phyloP scores from a whole-genome alignment of 352 stramenopile genomes.

The Globisporangium paroecandrum region DNA sequence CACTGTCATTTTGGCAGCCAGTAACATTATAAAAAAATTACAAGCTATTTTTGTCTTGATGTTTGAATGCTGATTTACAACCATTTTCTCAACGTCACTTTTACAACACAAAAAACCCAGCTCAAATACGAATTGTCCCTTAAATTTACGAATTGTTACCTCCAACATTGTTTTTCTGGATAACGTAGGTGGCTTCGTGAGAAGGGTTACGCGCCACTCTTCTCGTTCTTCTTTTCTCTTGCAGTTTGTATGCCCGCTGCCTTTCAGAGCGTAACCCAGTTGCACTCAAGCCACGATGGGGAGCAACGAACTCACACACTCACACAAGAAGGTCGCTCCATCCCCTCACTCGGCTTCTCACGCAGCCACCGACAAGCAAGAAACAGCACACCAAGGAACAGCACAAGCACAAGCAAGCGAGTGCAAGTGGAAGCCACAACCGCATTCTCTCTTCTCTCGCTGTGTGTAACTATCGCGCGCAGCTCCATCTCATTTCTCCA shows the following conservation, averaged over 20 bases:
- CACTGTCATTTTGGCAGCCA: not conserved
- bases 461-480: not conserved
- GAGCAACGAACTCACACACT: not conserved
- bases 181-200: not conserved
- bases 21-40: not conserved
- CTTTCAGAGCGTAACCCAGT: conserved; percentile 4
- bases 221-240: not conserved
- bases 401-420: not conserved
- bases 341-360: conserved; percentile 8
- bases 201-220: conserved; percentile 4
- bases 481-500: not conserved
- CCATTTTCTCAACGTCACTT: not conserved
- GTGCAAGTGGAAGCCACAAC: not conserved
- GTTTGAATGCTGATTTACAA: not conserved
- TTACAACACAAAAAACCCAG: not conserved
- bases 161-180: not conserved
- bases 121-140: not conserved
- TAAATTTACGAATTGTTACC: not conserved
- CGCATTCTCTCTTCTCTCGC: not conserved
- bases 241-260: not conserved
- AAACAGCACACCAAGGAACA: not conserved
- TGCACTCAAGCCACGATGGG: conserved; percentile 7
- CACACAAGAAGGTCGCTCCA: conserved; percentile 1
- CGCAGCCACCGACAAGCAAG: conserved; percentile 5
- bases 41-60: not conserved